Evolutionary conservation across 768 basidiomycete genomes (phyloP).

Genomic region (Exidia glandulosa): DNA sequence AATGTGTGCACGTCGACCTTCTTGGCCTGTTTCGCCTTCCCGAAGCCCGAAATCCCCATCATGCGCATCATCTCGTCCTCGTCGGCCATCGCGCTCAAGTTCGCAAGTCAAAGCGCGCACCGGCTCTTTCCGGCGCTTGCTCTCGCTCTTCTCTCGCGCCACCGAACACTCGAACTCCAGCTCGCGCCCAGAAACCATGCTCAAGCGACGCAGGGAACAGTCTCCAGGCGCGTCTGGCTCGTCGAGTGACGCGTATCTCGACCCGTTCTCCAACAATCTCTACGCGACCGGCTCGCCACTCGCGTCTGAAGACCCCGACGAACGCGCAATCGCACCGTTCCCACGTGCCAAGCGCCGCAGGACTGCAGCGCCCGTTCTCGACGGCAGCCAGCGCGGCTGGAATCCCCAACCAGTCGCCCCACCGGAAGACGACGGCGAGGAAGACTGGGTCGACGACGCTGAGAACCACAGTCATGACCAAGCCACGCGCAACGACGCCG

Average conservation of each 20-base stretch:
- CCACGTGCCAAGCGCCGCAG: constrained; percentile 44
- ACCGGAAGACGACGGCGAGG: constrained; percentile 21
- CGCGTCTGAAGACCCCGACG: not conserved
- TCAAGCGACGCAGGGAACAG: not conserved
- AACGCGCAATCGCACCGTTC: not conserved
- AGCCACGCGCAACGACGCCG: constrained; percentile 10
- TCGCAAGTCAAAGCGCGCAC: not conserved
- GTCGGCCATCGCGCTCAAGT: constrained; percentile 33
- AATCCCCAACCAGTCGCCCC: constrained; percentile 7
- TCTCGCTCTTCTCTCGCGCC: not conserved
- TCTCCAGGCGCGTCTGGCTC: not conserved
- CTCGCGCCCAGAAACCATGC: not conserved
- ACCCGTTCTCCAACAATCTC: not conserved
- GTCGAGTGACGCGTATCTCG: not conserved
- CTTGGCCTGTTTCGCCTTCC: constrained; percentile 57
- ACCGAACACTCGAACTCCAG: not conserved
- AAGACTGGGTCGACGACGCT: constrained; percentile 12
- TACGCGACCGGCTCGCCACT: not conserved
- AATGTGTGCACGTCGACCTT: constrained; percentile 67
- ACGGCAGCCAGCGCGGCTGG: constrained; percentile 44
- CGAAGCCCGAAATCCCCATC: constrained; percentile 80
- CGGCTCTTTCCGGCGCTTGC: not conserved
- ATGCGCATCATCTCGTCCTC: constrained; percentile 57
- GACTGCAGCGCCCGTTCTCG: constrained; percentile 37
- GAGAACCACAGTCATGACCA: constrained; percentile 21